A percentile compares a stretch with the other conserved stretches of the same genome.
Conservation (phyloP, 2,329 filamentous ascomycete genomes). For the Aplosporella prunicola region DNA sequence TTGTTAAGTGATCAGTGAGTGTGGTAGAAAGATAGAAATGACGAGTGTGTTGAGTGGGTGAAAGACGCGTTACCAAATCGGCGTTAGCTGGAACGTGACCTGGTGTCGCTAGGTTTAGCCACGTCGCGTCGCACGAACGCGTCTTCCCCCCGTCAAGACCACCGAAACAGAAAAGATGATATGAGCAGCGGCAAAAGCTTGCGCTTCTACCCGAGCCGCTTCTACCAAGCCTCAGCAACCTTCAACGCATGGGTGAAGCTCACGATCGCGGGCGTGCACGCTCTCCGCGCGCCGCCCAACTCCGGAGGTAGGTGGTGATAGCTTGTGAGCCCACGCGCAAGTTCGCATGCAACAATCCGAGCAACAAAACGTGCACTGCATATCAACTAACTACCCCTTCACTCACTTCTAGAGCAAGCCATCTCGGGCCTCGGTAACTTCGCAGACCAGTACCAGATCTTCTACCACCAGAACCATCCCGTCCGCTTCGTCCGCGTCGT, state of each 20-base stretch:
- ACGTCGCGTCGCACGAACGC: no score
- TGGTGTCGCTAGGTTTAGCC: no score
- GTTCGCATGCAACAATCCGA: constrained; percentile 11
- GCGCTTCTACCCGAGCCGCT: constrained; percentile 48
- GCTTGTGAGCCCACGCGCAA: no score
- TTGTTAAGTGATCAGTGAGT: no score
- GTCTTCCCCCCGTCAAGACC: no score
- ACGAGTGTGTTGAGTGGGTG: no score
- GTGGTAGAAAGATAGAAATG: no score
- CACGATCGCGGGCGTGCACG: constrained; percentile 46
- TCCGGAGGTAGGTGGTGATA: constrained; percentile 50
- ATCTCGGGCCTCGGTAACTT: constrained; percentile 1
- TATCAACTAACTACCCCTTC: not conserved
- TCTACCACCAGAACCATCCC: constrained; percentile 46
- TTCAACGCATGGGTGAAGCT: constrained; percentile 56
- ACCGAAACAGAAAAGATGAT: no score
- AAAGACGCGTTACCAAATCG: no score
- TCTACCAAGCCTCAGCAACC: constrained; percentile 51
- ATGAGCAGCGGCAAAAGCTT: constrained; percentile 13
- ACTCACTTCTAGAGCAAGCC: not conserved
- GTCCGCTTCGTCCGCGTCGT: constrained; percentile 40
- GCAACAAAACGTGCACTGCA: not conserved
- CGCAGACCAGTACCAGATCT: constrained; percentile 25
- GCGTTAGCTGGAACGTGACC: no score
- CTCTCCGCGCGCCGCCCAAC: constrained; percentile 36